Percentiles rank a stretch among this genome's conserved stretches.
These are phyloP conservation scores for Emericellopsis cladophorae DNA, from an alignment of 2,329 filamentous ascomycete genomes.

Conservation along the genomic window DNA sequence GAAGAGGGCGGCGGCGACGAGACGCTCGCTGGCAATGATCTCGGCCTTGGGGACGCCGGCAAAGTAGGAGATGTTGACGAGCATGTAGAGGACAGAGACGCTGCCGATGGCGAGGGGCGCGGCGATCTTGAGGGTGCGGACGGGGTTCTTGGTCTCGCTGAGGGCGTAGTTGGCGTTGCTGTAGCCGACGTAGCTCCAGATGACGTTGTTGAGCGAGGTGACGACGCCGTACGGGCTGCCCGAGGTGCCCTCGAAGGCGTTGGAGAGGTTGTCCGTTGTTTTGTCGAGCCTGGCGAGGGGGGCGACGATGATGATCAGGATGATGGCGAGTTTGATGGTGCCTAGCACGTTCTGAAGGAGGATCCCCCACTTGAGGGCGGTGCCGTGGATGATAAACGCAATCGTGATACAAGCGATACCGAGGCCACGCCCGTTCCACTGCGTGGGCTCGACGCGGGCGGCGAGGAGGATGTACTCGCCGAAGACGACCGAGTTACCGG, in stretches of 20 bases:
- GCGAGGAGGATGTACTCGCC: slow-evolving; percentile 59
- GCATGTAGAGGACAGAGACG: slow-evolving; percentile 50
- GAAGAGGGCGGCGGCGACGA: slow-evolving; percentile 42
- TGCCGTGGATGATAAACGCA: slow-evolving; percentile 53
- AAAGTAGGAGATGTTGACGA: slow-evolving; percentile 57
- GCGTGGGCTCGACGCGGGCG: slow-evolving; percentile 44
- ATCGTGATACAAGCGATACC: slow-evolving; percentile 54
- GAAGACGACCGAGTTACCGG: slow-evolving; percentile 56
- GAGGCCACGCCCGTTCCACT: slow-evolving; percentile 56
- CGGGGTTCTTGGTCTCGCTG: slow-evolving; percentile 53
- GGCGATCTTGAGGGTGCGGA: slow-evolving; percentile 52
- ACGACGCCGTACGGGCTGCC: slow-evolving; percentile 54
- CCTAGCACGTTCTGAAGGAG: slow-evolving; percentile 55
- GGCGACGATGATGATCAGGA: slow-evolving; percentile 51
- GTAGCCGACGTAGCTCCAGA: slow-evolving; percentile 59
- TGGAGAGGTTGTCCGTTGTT: slow-evolving; percentile 45
- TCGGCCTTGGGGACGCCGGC: slow-evolving; percentile 41
- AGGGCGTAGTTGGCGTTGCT: slow-evolving; percentile 56
- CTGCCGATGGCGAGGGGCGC: slow-evolving; percentile 45
- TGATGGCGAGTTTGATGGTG: slow-evolving; percentile 51
- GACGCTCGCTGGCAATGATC: slow-evolving; percentile 35
- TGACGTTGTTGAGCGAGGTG: slow-evolving; percentile 60
- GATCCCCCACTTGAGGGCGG: slow-evolving; percentile 52
- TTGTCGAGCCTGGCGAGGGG: slow-evolving; percentile 49
- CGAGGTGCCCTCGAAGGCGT: slow-evolving; percentile 54